Base-by-base conservation (phyloP, 2,329 filamentous ascomycete genomes). In the Teratosphaeria viscida region DNA sequence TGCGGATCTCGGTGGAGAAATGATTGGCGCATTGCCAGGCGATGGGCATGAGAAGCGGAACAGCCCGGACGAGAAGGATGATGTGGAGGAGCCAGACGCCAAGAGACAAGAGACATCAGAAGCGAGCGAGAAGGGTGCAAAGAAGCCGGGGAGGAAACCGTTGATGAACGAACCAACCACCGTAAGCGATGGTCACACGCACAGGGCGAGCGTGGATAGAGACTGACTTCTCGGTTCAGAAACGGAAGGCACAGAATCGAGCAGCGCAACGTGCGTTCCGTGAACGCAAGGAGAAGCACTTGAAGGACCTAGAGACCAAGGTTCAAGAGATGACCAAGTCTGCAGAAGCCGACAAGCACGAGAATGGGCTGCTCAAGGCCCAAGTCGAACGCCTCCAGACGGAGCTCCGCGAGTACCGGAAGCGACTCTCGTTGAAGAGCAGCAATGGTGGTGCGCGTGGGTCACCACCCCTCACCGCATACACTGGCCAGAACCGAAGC, bases 131-230 rank as follows among this genome's bases (percentile, higher is more conserved):
- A 96, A 94, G 76, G 81, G 86, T 52, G 85, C 90, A 27, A 97
- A 97, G 84, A 99, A 97, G 77, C 92, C 94, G 4, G 94, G 94
- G 56, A 85, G 94, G 64, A 99, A 99, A 80, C 94, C 92, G 23
- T 80, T 97, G 69, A 97, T 90, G 55, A 95, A 90, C 26, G 94
- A 97, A 75, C 94, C 94, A 27, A 97, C 89, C 67, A 94, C 92
- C 66, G 92, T 97, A 85, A 79, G 92, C 84, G 5, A 47, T 37
- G 34, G 5, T 49, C 29, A 16, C 5, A 59, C 14, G 16, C 32
- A 14, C 19, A 54, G 6, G n/a, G 29, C 8, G 23, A 7, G 27
- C 56, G 12, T 23, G 14, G 35, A 35, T 52, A n/a, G 27, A 4
- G 3, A 23, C 39, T 59, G 35, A 63, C 60, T 54, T n/a, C 27